Percentiles rank a stretch among this genome's conserved stretches.
Conservation (phyloP, 495 filamentous ascomycete genomes). For the Diplogelasinospora grovesii region DNA sequence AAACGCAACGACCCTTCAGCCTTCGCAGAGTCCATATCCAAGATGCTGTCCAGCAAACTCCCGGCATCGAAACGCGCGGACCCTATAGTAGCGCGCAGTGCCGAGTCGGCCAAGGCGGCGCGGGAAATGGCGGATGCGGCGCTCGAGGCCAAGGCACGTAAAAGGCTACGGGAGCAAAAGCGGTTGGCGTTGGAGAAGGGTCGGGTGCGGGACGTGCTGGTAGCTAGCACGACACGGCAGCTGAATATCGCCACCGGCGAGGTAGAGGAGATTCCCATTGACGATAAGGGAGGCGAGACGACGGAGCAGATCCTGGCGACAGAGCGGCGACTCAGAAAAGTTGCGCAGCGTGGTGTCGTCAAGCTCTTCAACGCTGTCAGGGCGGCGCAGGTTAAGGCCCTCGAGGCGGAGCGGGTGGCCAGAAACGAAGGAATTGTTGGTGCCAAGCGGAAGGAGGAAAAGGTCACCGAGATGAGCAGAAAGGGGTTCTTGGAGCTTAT, state of each 20-base stretch:
- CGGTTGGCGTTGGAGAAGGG: conserved; percentile 77
- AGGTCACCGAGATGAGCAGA: conserved; percentile 89
- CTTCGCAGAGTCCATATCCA: conserved; percentile 85
- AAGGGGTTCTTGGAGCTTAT: conserved; percentile 93
- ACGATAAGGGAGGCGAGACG: conserved; percentile 31
- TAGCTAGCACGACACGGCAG: conserved; percentile 34
- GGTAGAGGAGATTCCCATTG: conserved; percentile 31
- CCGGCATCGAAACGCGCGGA: conserved; percentile 72
- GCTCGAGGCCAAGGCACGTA: conserved; percentile 72
- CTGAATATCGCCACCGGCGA: conserved; percentile 38
- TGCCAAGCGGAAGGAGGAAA: conserved; percentile 66
- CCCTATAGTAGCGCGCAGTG: conserved; percentile 79
- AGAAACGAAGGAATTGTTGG: conserved; percentile 69
- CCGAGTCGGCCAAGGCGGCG: conserved; percentile 56
- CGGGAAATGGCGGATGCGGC: conserved; percentile 63
- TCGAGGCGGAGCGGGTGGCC: conserved; percentile 62
- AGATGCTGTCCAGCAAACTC: conserved; percentile 83
- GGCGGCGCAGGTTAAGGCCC: conserved; percentile 78
- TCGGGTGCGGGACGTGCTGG: conserved; percentile 73
- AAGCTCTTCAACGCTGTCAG: conserved; percentile 95
- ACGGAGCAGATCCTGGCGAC: conserved; percentile 60
- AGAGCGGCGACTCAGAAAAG: conserved; percentile 76
- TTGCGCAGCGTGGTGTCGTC: conserved; percentile 83
- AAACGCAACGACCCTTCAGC: conserved; percentile 88
- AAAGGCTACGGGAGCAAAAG: conserved; percentile 73